Evolutionary conservation across 768 basidiomycete species (phyloP).

Genomic region (Xerocomellus dryophilus): DNA sequence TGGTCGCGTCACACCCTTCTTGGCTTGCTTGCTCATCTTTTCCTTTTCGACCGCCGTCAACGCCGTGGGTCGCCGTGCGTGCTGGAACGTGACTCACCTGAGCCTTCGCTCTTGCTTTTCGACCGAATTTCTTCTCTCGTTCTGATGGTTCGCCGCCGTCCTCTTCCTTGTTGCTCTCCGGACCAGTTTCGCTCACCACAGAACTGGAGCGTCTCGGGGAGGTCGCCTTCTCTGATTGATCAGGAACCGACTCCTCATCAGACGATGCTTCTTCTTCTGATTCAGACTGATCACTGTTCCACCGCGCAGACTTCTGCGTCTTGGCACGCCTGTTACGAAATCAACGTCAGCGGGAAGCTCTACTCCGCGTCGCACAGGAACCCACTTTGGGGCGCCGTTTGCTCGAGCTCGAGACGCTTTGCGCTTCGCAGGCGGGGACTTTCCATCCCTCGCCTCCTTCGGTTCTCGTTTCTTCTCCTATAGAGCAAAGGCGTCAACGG

Average conservation of each 20-base stretch:
- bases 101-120: conserved; percentile 39
- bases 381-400: conserved; percentile 30
- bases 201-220: conserved; percentile 29
- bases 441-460: conserved; percentile 49
- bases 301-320: conserved; percentile 27
- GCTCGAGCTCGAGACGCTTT: conserved; percentile 41
- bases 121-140: conserved; percentile 36
- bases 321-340: conserved; percentile 25
- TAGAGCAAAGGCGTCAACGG: conserved; percentile 5
- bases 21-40: conserved; percentile 29
- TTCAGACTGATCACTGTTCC: conserved; percentile 34
- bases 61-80: background rate
- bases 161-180: conserved; percentile 29
- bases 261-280: conserved; percentile 24
- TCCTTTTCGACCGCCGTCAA: conserved; percentile 21
- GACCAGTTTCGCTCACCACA: conserved; percentile 39
- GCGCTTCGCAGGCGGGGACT: conserved; percentile 49
- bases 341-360: conserved; percentile 7
- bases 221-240: conserved; percentile 38
- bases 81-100: conserved; percentile 34
- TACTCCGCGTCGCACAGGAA: background rate
- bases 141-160: conserved; percentile 28
- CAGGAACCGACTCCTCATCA: conserved; percentile 33
- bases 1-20: conserved; percentile 21
- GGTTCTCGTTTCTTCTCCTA: conserved; percentile 38